Evolutionary conservation across 441 rosid species (phyloP), one percentile per base, ranked within the genome.

Genomic region (Bocquillonia castaneifolia): DNA sequence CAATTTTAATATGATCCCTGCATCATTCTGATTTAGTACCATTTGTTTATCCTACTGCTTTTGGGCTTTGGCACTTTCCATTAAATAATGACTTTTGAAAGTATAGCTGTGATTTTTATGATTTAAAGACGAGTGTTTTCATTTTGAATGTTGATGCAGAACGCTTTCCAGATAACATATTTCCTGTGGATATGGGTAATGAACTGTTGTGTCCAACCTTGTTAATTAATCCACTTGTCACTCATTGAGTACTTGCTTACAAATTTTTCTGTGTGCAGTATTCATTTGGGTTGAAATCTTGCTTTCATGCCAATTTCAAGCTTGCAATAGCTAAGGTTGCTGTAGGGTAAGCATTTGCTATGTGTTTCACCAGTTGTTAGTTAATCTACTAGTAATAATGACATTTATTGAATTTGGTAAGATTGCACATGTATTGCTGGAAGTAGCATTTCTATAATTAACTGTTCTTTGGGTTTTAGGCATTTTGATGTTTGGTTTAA

Each of bases 91-190:
- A n/a, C n/a, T n/a, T n/a, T n/a, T n/a, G n/a, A n/a, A n/a, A n/a
- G n/a, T n/a, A n/a, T n/a, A n/a, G n/a, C n/a, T n/a, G n/a, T n/a
- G n/a, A n/a, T n/a, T n/a, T n/a, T n/a, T n/a, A n/a, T n/a, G n/a
- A n/a, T n/a, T n/a, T n/a, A n/a, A n/a, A n/a, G n/a, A n/a, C n/a
- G n/a, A n/a, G n/a, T n/a, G n/a, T n/a, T n/a, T n/a, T n/a, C n/a
- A n/a, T n/a, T n/a, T n/a, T n/a, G n/a, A n/a, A n/a, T n/a, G n/a
- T n/a, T n/a, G n/a, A n/a, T 75, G 73, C 90, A 93, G 98, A 93
- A 93, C 68, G 98, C 98, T n/a, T 91, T 93, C 65, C 94, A 94
- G 82, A 87, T 94, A 66, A 94, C 98, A 44, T 92, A 94, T 79
- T 88, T 93, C 90, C 74, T 94, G 52, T 94, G 99, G 99, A 86